Conservation (phyloP, 2,329 filamentous ascomycete genomes). For the Fusarium duplospermum region DNA sequence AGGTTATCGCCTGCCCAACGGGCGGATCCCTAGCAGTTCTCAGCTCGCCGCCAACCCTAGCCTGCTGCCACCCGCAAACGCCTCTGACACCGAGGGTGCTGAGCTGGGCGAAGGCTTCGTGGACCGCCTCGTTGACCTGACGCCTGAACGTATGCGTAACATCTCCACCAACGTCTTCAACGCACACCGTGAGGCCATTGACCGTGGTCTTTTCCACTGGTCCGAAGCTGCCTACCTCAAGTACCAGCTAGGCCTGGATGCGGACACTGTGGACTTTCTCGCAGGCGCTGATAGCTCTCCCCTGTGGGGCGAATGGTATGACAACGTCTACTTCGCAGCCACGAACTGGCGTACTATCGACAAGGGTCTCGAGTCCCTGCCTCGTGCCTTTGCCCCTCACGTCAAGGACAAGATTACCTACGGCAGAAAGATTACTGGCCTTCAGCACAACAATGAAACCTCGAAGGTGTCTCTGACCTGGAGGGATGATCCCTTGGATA, state of each 20-base stretch:
- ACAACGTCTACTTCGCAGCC: constrained; percentile 69
- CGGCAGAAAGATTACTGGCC: constrained; percentile 67
- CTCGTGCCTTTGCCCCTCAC: constrained; percentile 70
- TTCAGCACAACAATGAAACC: constrained; percentile 60
- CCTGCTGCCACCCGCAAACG: background rate
- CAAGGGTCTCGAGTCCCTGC: constrained; percentile 43
- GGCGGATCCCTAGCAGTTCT: constrained; percentile 47
- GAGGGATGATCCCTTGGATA: constrained; percentile 53
- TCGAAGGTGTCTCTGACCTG: constrained; percentile 69
- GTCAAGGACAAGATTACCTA: constrained; percentile 64
- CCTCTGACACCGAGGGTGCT: constrained; percentile 13
- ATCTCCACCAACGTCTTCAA: constrained; percentile 57
- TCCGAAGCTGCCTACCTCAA: constrained; percentile 61
- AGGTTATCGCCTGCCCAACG: background rate
- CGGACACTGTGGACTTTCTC: constrained; percentile 54
- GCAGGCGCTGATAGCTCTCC: constrained; percentile 44
- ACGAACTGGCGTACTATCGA: constrained; percentile 71
- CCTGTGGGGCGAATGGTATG: constrained; percentile 60
- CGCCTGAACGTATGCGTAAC: background rate
- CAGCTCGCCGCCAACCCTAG: background rate
- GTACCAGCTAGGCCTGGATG: constrained; percentile 59
- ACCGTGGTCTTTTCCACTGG: constrained; percentile 56
- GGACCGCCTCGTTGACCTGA: background rate
- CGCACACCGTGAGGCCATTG: constrained; percentile 47
- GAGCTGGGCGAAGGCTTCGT: background rate